Evolutionary conservation across 1,139 yeast genomes (phyloP), one percentile per base, ranked within the genome.

Genomic region (Saccharomyces hybrid): DNA sequence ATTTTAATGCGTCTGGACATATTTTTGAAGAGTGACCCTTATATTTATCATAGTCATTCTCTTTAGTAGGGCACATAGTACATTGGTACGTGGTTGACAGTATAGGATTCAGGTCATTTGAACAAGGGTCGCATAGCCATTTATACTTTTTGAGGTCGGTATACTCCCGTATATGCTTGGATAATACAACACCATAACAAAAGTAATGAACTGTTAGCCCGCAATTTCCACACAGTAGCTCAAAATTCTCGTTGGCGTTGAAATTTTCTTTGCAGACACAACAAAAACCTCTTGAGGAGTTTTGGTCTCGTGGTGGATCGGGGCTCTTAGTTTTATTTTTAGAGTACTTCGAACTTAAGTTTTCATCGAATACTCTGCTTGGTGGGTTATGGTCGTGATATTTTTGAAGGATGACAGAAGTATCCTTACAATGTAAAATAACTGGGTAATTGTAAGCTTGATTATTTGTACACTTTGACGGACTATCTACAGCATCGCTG

Each of bases 71-170:
- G 68, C 97, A 91, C 31, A 90, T 66, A 12, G 76, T 73, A 67
- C 98, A 91, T 1, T 78, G 70, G 65, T 88, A 86, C 16, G 76
- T 73, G 0, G 85, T 78, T 12, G 84, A 78, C 34, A 77, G 74
- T 6, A 77, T 64, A 0, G 95, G 93, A 56, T 80, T 78, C 53
- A 82, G 67, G 53, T 84, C 86, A 64, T 90, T 90, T 2, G 82
- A 73, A 66, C 98, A 91, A 2, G 84, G 78, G 63, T 89, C 97
- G 71, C 98, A 91, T 34, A 78, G 70, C 98, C 98, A 91, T 52
- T 75, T 78, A 48, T 70, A 57, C 21, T 48, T 44, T 38, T 49
- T 51, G 1, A 47, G 31, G n/a, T 27, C 14, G 4, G n/a, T 11
- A 8, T 28, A 32, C 32, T 1, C 41, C 48, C 2, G 49, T 44